Evolutionary conservation across 371 early-diverging fungal genomes (phyloP), one percentile per base, ranked within the genome.

Genomic region (Rozella allomycis): DNA sequence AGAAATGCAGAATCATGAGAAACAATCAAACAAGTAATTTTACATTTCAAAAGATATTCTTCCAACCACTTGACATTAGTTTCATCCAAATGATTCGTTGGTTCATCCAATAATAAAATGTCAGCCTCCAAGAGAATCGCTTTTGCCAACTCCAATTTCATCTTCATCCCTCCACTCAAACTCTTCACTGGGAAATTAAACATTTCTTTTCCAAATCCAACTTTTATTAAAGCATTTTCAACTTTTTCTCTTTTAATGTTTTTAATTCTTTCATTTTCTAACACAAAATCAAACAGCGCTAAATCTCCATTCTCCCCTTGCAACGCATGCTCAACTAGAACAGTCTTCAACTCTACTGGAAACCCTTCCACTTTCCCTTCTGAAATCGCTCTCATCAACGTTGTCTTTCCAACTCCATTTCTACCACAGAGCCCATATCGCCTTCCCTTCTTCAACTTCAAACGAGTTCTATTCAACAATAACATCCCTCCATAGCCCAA

Each of bases 1-100:
- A 86, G 55, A 62, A 86, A 86, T 26, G 67, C 61, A 29, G 74
- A 74, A 60, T 83, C 83, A 64, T 86, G 83, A 21, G 82, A 82
- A 11, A 83, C 81, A 36, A 86, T 70, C 49, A 86, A 59, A 31
- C 61, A 69, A 10, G 82, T 81, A 32, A 76, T 61, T 34, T 63
- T 61, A 37, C 69, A 60, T 32, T 61, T 55, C 37, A 58, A 53
- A 17, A 82, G 62, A 44, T 75, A 75, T 46, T 77, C 63, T 43
- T 78, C 76, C 17, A 85, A 52, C 79, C 78, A 85, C 19, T 63
- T 65, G 33, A 76, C 70, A 49, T 78, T 77, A 34, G 49, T 55
- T 25, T 67, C 72, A 50, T 85, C 83, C 67, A 84, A 58, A 54
- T 81, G 82, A 55, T 84, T 81, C 25, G 85, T 84, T 29, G 86